Evolutionary conservation across 805 yeast species (phyloP), one percentile per base, ranked within the genome.

Genomic region (Monosporozyma solicola): DNA sequence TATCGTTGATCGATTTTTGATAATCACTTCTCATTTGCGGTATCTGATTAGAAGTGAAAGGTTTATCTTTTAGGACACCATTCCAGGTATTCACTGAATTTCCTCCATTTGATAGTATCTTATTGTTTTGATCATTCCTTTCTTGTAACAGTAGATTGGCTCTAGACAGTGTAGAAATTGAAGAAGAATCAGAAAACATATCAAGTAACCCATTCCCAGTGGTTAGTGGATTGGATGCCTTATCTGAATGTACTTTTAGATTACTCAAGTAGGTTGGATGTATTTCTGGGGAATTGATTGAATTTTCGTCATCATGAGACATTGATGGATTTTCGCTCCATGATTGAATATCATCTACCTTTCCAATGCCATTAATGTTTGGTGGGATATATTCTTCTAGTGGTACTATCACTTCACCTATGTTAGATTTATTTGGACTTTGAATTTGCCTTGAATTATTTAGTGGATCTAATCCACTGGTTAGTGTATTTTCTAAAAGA

Each of bases 181-280:
- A 56, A 5, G 69, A 59, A 1, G 67, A 57, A 50, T 67, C 67
- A 16, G 69, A 55, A 47, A 74, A 72, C 53, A 72, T 62, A 55
- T 75, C 79, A 47, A 75, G 55, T 20, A 74, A 61, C 1, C 79
- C 79, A 53, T 64, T 69, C 5, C 70, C 41, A n/a, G 35, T 20
- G 20, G 41, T 20, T n/a, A 41, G 16, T 43, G 41, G 39, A 47
- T 22, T 32, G 3, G 35, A 39, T 10, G n/a, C 20, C 15, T 32
- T 41, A 49, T 41, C 29, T 41, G 32, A 16, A 4, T 20, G 47
- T 41, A 31, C 8, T 11, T 41, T 15, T 3, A 29, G 41, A 16
- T 15, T 29, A 24, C 20, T 49, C 8, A 43, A 43, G 20, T 47
- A 41, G 48, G 47, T 27, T 52, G 52, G 41, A 49, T 25, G 46